Base-by-base conservation (phyloP, 257 asterid genomes). In the Solanum piurae region DNA sequence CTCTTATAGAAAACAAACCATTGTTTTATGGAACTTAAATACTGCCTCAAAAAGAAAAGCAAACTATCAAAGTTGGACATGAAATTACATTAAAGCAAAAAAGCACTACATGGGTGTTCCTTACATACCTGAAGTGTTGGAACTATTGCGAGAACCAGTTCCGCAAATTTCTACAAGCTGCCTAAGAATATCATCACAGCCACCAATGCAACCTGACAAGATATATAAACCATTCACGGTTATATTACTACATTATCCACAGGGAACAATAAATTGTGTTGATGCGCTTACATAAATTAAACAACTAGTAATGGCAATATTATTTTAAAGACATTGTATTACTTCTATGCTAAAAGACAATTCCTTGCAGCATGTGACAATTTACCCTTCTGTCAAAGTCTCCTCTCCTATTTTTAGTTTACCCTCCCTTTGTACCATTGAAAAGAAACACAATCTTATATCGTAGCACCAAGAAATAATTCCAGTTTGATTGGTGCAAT, bases 121-220 rank as follows among this genome's bases (percentile, higher is more conserved):
- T 37, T 46, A 95, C 90, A 85, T 93, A 95, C 99, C 99, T 80
- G 93, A 92, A n/a, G 82, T 69, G 77, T 83, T 91, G 88, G 96
- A 89, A 88, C 52, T 91, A 92, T 60, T 95, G 89, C 97, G 96
- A 77, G 98, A 90, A 71, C 99, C 98, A 89, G 98, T 97, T 90
- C 99, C 99, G 86, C 98, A 97, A 86, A 97, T 95, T 90, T 94
- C 98, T 71, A 88, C 89, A 83, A 97, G 94, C 93, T 97, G 98
- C 93, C 89, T 90, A 44, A 97, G 91, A 72, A 88, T 95, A 88
- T 92, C 91, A 90, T 97, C 99, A 88, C 99, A 97, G 74, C 99
- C 99, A 76, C 99, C 99, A 88, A 95, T 92, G 93, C 98, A 97
- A 88, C 99, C 99, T 97, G 91, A 52, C 79, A 90, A 87, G 69